Conservation (phyloP, 176 grass and related monocot genomes). For the Metroxylon sagu region DNA sequence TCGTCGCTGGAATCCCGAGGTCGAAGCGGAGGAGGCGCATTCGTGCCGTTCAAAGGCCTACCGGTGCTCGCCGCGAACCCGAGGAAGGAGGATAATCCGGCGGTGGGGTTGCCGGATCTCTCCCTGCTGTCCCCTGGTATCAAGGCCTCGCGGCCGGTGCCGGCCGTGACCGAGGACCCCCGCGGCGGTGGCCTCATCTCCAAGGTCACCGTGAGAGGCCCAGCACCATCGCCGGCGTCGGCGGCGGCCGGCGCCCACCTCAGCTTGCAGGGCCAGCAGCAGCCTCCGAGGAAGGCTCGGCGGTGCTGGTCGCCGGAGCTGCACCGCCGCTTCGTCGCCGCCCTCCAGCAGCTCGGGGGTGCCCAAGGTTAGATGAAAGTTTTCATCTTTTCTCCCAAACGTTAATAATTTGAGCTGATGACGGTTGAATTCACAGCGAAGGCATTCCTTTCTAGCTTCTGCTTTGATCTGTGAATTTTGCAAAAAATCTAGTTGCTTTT, state of each 20-base stretch:
- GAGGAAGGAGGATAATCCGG: neutral
- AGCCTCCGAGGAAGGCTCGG: constrained; percentile 53
- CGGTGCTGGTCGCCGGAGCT: constrained; percentile 88
- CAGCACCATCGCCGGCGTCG: neutral
- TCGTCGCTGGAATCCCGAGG: neutral
- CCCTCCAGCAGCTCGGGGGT: constrained; percentile 68
- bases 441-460: neutral
- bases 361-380: constrained; percentile 36
- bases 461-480: constrained; percentile 10
- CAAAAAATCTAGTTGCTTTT: too few species aligned
- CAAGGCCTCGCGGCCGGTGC: too few species aligned
- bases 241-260: neutral
- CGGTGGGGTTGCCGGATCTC: neutral
- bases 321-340: constrained; percentile 65
- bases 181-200: neutral
- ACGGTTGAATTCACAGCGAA: too few species aligned
- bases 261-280: constrained; percentile 11
- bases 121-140: too few species aligned
- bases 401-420: too few species aligned
- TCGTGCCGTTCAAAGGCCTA: constrained; percentile 12
- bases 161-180: neutral
- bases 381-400: neutral
- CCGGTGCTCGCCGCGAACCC: neutral
- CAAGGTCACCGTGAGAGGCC: neutral
- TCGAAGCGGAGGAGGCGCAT: neutral